Evolutionary conservation across 108 stramenopile genomes (phyloP), one percentile per base, ranked within the genome.

Genomic region (Seminavis robusta): DNA sequence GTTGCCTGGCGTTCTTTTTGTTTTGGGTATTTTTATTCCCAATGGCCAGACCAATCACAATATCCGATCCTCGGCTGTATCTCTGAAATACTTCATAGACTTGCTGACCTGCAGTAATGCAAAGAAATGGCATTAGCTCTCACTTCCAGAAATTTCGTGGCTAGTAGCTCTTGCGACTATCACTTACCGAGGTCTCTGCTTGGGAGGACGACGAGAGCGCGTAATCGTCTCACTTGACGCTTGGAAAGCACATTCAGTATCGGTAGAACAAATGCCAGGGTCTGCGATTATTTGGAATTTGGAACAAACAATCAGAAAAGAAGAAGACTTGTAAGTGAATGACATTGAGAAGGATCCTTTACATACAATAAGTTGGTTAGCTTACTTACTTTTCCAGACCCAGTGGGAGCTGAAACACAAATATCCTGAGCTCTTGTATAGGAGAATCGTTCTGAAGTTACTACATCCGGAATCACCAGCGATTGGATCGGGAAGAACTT

Each of bases 401-500:
- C 95, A 21, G 95, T 96, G 3, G 92, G 95, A 15, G 95, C 92
- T 28, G 84, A 77, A 33, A 90, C 84, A 63, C 88, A 86, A 47
- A 94, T 69, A 78, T 96, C 95, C 20, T 86, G 66, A 7, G 56
- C 73, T 0, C 43, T 30, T 3, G n/a, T 10, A 17, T 56, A 20
- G 21, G 11, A 15, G 19, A 72, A 25, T 30, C 67, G 70, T 61
- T 83, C 88, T 37, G 76, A 67, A 33, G 85, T 63, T 39, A 96
- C 76, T 8, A 91, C 76, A 72, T 83, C 84, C 1, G 91, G 90
- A 47, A 96, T 80, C 15, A 85, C 83, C 43, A 78, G 62, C 19
- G 85, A 77, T 57, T 98, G 97, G 20, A 98, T 90, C 15, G 97
- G 94, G 51, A 97, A 97, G 62, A 97, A 95, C 33, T 77, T 60